Evolutionary conservation across 495 filamentous ascomycete species (phyloP).

Genomic region (Penicillium bialowiezense): DNA sequence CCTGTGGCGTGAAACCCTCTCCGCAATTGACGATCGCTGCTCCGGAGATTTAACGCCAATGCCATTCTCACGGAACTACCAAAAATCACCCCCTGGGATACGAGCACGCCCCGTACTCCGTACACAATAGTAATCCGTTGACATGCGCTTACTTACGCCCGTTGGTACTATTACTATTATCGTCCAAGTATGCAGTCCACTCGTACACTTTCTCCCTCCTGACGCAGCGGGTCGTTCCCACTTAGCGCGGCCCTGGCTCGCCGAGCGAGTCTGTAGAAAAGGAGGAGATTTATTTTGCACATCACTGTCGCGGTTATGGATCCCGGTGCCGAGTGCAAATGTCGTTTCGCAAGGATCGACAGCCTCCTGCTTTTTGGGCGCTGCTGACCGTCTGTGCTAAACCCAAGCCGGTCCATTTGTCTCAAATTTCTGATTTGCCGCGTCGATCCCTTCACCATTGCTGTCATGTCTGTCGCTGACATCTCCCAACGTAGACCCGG

Average conservation of each 20-base stretch:
- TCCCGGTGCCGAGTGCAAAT: background rate
- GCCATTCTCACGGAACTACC: background rate
- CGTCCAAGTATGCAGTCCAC: too few species aligned
- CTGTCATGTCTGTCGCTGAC: background rate
- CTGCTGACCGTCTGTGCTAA: background rate
- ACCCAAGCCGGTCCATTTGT: background rate
- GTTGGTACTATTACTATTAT: too few species aligned
- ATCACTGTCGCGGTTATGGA: constrained; percentile 7
- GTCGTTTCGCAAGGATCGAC: constrained; percentile 2
- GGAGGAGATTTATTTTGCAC: background rate
- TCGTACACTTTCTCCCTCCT: too few species aligned
- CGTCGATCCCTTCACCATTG: background rate
- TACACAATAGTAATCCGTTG: background rate
- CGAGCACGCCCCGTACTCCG: too few species aligned
- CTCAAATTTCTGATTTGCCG: background rate
- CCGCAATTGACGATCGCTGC: constrained; percentile 1
- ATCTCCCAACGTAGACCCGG: too few species aligned
- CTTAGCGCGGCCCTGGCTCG: background rate
- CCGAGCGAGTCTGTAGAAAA: background rate
- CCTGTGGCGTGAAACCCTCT: background rate
- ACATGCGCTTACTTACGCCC: too few species aligned
- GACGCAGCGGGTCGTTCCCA: background rate
- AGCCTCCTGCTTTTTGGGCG: background rate
- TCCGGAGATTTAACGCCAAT: background rate
- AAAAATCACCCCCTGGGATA: background rate